Percentiles rank a stretch among this genome's conserved stretches.
Conservation (phyloP, 1,284 basidiomycete genomes). For the Neolentinus lepideus region DNA sequence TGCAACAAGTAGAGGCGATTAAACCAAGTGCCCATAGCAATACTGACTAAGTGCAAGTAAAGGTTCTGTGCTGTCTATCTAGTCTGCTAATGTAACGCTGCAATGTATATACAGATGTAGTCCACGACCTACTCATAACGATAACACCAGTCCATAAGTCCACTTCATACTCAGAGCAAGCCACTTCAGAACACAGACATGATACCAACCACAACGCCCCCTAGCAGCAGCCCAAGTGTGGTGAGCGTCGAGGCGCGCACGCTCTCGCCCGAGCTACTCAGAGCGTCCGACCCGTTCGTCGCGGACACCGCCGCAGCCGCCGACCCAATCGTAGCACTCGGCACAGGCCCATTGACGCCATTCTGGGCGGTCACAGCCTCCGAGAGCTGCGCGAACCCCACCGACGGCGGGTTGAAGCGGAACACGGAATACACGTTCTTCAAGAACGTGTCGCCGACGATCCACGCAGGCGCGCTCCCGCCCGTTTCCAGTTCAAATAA, state of each 20-base stretch:
- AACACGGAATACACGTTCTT: slow-evolving; percentile 57
- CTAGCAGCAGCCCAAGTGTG: neutral
- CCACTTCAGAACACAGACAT: neutral
- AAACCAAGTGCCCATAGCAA: neutral
- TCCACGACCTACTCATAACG: neutral
- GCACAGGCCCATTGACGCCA: neutral
- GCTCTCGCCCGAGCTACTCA: neutral
- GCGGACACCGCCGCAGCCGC: neutral
- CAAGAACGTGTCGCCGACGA: slow-evolving; percentile 56
- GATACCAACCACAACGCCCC: neutral
- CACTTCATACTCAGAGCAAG: neutral
- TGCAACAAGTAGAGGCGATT: too few species aligned
- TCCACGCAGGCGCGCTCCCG: slow-evolving; percentile 33
- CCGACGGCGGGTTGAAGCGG: slow-evolving; percentile 33
- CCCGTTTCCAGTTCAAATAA: slow-evolving; percentile 41
- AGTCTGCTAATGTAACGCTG: neutral
- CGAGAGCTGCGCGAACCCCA: slow-evolving; percentile 43
- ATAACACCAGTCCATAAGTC: neutral
- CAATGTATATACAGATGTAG: neutral
- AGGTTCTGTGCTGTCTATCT: neutral
- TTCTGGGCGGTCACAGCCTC: slow-evolving; percentile 20
- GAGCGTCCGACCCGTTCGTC: neutral
- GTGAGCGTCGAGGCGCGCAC: neutral
- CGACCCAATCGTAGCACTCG: slow-evolving; percentile 1
- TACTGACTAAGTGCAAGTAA: neutral